phyloP scores from a whole-genome alignment of 2,329 filamentous ascomycete genomes.

The Cryphonectria carpinicola region DNA sequence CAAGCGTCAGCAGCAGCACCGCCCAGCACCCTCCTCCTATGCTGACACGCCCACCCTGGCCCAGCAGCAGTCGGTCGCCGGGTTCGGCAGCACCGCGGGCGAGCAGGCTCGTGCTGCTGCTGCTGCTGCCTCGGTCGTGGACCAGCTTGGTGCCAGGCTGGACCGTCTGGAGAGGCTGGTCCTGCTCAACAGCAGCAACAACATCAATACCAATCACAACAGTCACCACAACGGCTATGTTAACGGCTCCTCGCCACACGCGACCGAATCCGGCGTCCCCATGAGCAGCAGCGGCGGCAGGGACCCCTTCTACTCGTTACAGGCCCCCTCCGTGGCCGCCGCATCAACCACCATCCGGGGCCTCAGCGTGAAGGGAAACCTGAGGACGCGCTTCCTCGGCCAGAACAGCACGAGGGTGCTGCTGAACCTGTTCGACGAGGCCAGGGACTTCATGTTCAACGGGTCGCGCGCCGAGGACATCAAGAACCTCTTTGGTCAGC shows the following conservation, averaged over 20 bases:
- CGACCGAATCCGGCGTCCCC: conserved; percentile 20
- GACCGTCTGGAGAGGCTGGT: conserved; percentile 59
- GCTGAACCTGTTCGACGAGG: conserved; percentile 59
- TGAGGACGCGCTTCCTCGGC: conserved; percentile 56
- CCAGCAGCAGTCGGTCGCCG: conserved; percentile 8
- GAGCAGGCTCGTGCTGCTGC: conserved; percentile 24
- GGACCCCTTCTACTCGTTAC: conserved; percentile 22
- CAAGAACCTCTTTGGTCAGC: conserved; percentile 47
- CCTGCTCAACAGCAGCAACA: conserved; percentile 31
- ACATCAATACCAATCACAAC: conserved; percentile 5
- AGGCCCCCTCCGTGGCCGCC: conserved; percentile 33
- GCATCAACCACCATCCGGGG: conserved; percentile 51
- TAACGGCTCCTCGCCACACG: conserved; percentile 9
- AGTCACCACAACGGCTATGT: not conserved
- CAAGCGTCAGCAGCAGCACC: conserved; percentile 41
- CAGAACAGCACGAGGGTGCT: conserved; percentile 58
- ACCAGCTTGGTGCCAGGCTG: conserved; percentile 49
- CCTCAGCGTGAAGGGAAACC: conserved; percentile 53
- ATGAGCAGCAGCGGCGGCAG: not conserved
- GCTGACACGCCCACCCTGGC: conserved; percentile 17
- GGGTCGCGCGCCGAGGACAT: conserved; percentile 46
- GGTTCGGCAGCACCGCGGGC: conserved; percentile 28
- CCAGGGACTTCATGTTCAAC: conserved; percentile 54
- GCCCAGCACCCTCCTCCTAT: conserved; percentile 17
- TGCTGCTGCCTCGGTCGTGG: conserved; percentile 19